phyloP scores from a whole-genome alignment of 805 yeast genomes.

The Candida mattraensis region DNA sequence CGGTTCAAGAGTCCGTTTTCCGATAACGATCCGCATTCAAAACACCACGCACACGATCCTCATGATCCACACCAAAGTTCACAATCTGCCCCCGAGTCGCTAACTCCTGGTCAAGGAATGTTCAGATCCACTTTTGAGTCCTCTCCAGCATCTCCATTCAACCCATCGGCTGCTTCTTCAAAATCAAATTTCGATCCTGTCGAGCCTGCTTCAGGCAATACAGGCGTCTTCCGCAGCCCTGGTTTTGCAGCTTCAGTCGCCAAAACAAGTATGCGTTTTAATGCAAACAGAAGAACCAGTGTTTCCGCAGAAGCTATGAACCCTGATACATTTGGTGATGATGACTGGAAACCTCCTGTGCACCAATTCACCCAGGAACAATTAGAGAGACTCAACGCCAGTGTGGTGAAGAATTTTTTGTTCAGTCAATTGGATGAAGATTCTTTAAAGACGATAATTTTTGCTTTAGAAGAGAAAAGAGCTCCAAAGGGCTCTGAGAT shows the following conservation, averaged over 20 bases:
- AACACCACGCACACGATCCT: constrained; percentile 35
- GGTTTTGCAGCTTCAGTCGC: constrained; percentile 29
- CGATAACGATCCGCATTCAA: constrained; percentile 62
- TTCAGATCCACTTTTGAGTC: constrained; percentile 23
- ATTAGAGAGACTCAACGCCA: constrained; percentile 61
- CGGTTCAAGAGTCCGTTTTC: constrained; percentile 61
- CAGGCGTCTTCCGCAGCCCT: constrained; percentile 10
- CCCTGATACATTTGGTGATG: constrained; percentile 66
- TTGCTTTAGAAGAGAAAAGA: constrained; percentile 76
- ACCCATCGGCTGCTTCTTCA: constrained; percentile 23
- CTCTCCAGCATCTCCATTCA: constrained; percentile 25
- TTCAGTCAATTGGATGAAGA: constrained; percentile 81
- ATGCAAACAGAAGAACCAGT: constrained; percentile 82
- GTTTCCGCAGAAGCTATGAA: constrained; percentile 88
- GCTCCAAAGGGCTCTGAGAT: constrained; percentile 61
- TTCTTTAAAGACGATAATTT: constrained; percentile 72
- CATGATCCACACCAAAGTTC: constrained; percentile 21
- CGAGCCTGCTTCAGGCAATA: not conserved
- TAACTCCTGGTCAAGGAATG: too few species aligned
- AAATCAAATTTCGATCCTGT: constrained; percentile 1
- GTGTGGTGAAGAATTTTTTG: constrained; percentile 78
- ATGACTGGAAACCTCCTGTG: constrained; percentile 72
- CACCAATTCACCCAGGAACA: constrained; percentile 64
- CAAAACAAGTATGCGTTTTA: constrained; percentile 56
- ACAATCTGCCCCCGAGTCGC: constrained; percentile 5